These are phyloP conservation scores for Simmondsia chinensis DNA, from an alignment of 148 eudicot genomes.

Conservation along the genomic window DNA sequence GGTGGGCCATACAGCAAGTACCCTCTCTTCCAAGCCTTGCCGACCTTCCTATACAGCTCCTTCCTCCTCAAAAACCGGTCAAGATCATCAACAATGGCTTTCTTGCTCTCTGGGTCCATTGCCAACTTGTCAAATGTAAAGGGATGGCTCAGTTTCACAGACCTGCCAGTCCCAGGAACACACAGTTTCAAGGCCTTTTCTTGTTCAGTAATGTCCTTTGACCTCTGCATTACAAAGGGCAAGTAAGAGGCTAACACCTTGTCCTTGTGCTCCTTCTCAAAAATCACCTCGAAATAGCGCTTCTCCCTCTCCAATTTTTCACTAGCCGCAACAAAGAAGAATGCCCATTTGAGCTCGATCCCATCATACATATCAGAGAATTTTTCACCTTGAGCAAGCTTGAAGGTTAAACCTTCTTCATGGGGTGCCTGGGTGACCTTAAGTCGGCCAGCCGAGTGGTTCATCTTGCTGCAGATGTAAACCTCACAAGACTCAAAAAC, in stretches of 20 bases:
- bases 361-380: neutral
- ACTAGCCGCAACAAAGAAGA: neutral
- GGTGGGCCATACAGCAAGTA: constrained; percentile 39
- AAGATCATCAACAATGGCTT: constrained; percentile 16
- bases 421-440: neutral
- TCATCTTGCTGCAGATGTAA: neutral
- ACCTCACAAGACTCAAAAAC: neutral
- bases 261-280: neutral
- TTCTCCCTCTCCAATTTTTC: neutral
- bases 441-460: neutral
- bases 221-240: neutral
- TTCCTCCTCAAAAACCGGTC: constrained; percentile 24
- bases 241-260: neutral
- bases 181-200: neutral
- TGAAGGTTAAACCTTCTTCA: neutral
- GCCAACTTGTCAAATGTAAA: neutral
- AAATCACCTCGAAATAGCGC: neutral
- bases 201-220: neutral
- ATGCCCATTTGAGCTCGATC: neutral
- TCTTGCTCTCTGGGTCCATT: constrained; percentile 11
- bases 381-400: neutral
- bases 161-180: neutral
- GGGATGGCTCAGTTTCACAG: neutral
- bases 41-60: constrained; percentile 22
- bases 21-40: constrained; percentile 38